Base-by-base conservation (phyloP, 2,329 filamentous ascomycete species). In the Chlorencoelia australis region DNA sequence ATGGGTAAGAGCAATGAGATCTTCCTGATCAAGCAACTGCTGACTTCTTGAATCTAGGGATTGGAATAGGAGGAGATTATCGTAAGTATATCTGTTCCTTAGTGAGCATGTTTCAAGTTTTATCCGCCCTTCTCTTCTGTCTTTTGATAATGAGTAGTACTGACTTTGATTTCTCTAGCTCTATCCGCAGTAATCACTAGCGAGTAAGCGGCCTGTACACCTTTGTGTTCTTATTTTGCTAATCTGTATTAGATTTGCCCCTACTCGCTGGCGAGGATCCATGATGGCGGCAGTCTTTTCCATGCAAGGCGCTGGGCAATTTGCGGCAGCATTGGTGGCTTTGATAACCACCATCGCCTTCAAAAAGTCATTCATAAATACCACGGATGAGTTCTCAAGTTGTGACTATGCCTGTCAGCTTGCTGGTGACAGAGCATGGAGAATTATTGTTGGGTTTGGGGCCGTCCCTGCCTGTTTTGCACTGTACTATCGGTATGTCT, bases 401-500 rank as follows among this genome's bases (percentile, higher is more conserved):
- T 89, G 84, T 53, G 67, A 70, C 35, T 68, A 67, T 18, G 65
- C 63, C 26, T 91, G 84, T 53, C 71, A 72, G 38, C 54, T 73
- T 0, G 82, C 83, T 1, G 81, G 83, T 1, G 84, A 91, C 61
- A 77, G 82, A 53, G 80, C 82, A 60, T 91, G 85, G 84, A 75
- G 84, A 47, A 73, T 86, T 32, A 75, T 91, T 40, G 79, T 91
- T 39, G 83, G 82, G 10, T 76, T 88, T 42, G 84, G 84, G 24
- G 82, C 80, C 9, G 63, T 91, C 7, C 84, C 84, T 1, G 84
- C 80, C 3, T 82, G 75, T 50, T 70, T 87, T 40, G 84, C 83
- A 9, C 67, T 91, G n/a, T 89, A 88, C 60, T 91, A 84, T 62
- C 80, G 84, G n/a, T n/a, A n/a, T n/a, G n/a, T n/a, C n/a, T n/a